Percentiles rank a stretch among this genome's conserved stretches.
Conservation (phyloP, 2,329 filamentous ascomycete species). For the Cladobotryum mycophilum region DNA sequence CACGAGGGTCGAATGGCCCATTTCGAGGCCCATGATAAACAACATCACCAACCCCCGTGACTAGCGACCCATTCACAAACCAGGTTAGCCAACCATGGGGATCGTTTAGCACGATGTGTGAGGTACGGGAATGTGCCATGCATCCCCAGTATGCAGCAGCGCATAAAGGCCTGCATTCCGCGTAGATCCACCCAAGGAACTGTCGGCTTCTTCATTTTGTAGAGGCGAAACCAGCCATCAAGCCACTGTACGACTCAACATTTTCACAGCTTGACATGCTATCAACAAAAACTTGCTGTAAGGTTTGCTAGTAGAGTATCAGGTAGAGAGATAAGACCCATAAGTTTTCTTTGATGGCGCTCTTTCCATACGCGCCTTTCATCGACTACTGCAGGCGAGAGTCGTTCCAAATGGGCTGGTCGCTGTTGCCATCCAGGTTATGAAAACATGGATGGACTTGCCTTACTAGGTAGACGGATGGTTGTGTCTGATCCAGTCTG, state of each 20-base stretch:
- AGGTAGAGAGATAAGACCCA: too few species aligned
- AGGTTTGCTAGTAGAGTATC: too few species aligned
- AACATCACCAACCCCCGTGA: conserved; percentile 1
- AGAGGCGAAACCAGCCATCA: too few species aligned
- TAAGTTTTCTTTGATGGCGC: neutral
- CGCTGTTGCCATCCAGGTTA: neutral
- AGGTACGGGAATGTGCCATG: neutral
- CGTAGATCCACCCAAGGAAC: too few species aligned
- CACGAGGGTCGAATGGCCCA: neutral
- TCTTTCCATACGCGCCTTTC: neutral
- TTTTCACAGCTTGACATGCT: too few species aligned
- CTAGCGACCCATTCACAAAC: neutral
- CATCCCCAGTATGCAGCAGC: neutral
- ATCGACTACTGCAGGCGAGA: neutral
- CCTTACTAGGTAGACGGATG: too few species aligned
- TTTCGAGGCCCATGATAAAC: neutral
- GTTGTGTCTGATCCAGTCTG: too few species aligned
- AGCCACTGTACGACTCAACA: too few species aligned
- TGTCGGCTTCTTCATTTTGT: too few species aligned
- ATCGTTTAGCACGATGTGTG: neutral
- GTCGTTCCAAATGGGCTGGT: neutral
- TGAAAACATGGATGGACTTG: too few species aligned
- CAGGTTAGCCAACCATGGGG: neutral
- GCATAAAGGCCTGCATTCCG: neutral
- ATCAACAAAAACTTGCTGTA: too few species aligned